Percentiles rank a stretch among this genome's conserved stretches.
Conservation (phyloP, 1,284 basidiomycete species). For the Trichosporon faecale region DNA sequence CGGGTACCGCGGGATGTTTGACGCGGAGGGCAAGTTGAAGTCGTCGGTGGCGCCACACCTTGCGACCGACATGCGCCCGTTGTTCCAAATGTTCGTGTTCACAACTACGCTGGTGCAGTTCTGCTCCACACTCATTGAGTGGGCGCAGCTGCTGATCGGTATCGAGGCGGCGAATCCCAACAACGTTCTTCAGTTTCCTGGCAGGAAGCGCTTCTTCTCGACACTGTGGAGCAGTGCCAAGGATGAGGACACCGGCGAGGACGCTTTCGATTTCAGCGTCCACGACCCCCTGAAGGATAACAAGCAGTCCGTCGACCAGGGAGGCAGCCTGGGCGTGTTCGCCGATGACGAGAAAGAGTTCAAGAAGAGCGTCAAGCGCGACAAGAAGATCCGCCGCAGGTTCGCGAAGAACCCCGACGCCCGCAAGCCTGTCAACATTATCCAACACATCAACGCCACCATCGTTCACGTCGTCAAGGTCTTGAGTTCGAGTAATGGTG, state of each 20-base stretch:
- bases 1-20: conserved; percentile 55
- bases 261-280: neutral
- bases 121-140: conserved; percentile 39
- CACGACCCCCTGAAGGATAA: conserved; percentile 12
- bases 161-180: conserved; percentile 47
- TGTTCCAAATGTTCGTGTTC: conserved; percentile 54
- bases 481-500: conserved; percentile 37
- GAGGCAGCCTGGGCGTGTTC: neutral
- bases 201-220: conserved; percentile 47
- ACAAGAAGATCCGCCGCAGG: neutral
- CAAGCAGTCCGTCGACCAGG: neutral
- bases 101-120: conserved; percentile 50
- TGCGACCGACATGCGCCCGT: conserved; percentile 40
- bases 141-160: conserved; percentile 41
- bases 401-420: conserved; percentile 42
- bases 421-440: conserved; percentile 37
- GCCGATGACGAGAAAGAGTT: conserved; percentile 2
- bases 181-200: conserved; percentile 53
- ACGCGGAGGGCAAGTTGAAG: conserved; percentile 36
- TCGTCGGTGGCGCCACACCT: conserved; percentile 7
- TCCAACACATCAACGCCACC: conserved; percentile 38
- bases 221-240: conserved; percentile 45
- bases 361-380: neutral
- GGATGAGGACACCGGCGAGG: conserved; percentile 17
- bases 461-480: conserved; percentile 29